These are phyloP conservation scores for Ricinus communis DNA, from an alignment of 345 rosid species.

Conservation along the genomic window DNA sequence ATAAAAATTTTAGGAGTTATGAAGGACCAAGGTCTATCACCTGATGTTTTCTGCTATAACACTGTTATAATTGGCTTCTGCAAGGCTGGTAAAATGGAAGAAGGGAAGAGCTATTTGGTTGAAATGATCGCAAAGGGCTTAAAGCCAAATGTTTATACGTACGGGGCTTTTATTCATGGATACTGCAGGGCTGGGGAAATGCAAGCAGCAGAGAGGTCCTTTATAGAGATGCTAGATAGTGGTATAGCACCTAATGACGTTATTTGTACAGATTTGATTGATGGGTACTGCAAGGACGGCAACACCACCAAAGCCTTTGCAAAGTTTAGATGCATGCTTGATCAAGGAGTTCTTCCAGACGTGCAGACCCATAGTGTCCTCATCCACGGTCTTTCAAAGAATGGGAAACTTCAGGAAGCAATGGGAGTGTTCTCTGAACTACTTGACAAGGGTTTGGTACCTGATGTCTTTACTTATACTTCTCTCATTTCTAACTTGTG, in stretches of 20 bases:
- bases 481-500: slow-evolving; percentile 65
- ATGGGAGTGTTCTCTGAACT: slow-evolving; percentile 58
- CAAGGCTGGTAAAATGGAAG: slow-evolving; percentile 71
- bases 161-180: slow-evolving; percentile 62
- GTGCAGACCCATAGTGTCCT: slow-evolving; percentile 50
- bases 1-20: slow-evolving; percentile 49
- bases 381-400: slow-evolving; percentile 64
- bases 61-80: slow-evolving; percentile 70
- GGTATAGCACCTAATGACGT: slow-evolving; percentile 62
- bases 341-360: slow-evolving; percentile 49
- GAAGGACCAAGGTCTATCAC: slow-evolving; percentile 53
- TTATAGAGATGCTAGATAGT: slow-evolving; percentile 58
- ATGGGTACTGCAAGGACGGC: slow-evolving; percentile 66
- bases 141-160: slow-evolving; percentile 67
- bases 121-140: slow-evolving; percentile 63
- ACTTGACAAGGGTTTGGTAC: slow-evolving; percentile 45
- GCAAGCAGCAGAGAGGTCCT: slow-evolving; percentile 54
- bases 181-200: slow-evolving; percentile 57
- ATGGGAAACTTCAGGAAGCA: slow-evolving; percentile 60
- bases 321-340: slow-evolving; percentile 52
- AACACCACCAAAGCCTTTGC: slow-evolving; percentile 51
- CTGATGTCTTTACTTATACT: slow-evolving; percentile 63
- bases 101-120: slow-evolving; percentile 53
- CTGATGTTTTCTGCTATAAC: slow-evolving; percentile 75
- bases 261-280: slow-evolving; percentile 51